phyloP scores from a whole-genome alignment of 306 rosid genomes.

The Parietaria judaica region DNA sequence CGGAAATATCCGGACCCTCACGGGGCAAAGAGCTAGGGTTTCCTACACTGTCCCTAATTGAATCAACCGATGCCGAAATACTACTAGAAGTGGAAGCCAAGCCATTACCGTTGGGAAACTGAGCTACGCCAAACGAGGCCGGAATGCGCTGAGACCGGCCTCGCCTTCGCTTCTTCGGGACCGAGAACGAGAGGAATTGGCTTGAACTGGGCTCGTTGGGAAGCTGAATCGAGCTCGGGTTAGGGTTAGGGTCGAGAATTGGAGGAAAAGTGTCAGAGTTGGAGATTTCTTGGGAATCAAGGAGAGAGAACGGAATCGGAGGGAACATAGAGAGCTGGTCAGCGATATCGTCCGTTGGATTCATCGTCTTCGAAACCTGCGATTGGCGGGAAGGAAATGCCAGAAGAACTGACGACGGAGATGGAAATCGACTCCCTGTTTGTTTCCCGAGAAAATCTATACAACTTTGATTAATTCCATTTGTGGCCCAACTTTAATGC shows the following conservation, averaged over 20 bases:
- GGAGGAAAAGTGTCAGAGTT: constrained; percentile 25
- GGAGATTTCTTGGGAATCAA: constrained; percentile 33
- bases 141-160: constrained; percentile 74
- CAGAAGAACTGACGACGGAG: not conserved
- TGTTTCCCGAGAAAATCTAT: constrained; percentile 2
- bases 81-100: constrained; percentile 28
- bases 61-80: constrained; percentile 20
- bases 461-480: too few species aligned
- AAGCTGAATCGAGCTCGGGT: constrained; percentile 18
- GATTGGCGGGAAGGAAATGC: not conserved
- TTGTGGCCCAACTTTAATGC: too few species aligned
- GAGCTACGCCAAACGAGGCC: constrained; percentile 47
- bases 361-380: constrained; percentile 22
- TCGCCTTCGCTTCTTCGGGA: constrained; percentile 83
- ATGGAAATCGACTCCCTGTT: constrained; percentile 10
- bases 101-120: constrained; percentile 21
- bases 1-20: constrained; percentile 36
- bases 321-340: constrained; percentile 40
- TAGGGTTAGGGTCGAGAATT: constrained; percentile 26
- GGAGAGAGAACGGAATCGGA: constrained; percentile 39
- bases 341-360: constrained; percentile 28
- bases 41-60: constrained; percentile 25
- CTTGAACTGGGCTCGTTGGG: constrained; percentile 24
- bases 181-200: constrained; percentile 48
- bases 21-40: constrained; percentile 19